These are phyloP conservation scores for Quercus agrifolia DNA, from an alignment of 306 rosid species.

Conservation along the genomic window DNA sequence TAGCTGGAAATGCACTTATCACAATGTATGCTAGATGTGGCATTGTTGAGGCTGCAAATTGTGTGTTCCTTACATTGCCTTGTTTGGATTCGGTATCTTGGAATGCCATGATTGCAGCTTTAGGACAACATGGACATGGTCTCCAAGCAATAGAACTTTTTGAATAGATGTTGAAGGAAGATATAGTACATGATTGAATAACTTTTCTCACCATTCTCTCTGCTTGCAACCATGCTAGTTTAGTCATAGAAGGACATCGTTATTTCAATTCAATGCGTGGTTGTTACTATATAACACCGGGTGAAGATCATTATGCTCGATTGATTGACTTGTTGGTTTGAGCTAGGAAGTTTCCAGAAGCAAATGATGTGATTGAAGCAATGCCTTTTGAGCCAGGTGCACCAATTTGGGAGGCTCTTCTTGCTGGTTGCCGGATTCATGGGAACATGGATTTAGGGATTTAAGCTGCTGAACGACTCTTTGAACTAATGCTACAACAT, in stretches of 20 bases:
- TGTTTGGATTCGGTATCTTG: slow-evolving; percentile 53
- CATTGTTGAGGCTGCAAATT: slow-evolving; percentile 42
- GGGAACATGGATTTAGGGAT: slow-evolving; percentile 48
- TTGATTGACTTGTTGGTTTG: slow-evolving; percentile 49
- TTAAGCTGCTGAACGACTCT: slow-evolving; percentile 40
- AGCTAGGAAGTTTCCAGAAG: slow-evolving; percentile 46
- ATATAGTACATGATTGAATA: slow-evolving; percentile 45
- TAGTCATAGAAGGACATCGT: slow-evolving; percentile 39
- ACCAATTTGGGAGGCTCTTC: slow-evolving; percentile 53
- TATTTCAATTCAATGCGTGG: slow-evolving; percentile 41
- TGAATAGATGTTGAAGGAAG: slow-evolving; percentile 51
- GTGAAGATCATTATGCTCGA: slow-evolving; percentile 54
- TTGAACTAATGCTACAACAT: slow-evolving; percentile 38
- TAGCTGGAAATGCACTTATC: slow-evolving; percentile 46
- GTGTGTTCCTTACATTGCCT: slow-evolving; percentile 48
- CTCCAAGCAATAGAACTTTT: slow-evolving; percentile 38
- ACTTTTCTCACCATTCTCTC: slow-evolving; percentile 52
- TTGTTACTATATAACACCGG: slow-evolving; percentile 37
- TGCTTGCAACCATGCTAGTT: slow-evolving; percentile 53
- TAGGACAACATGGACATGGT: slow-evolving; percentile 46
- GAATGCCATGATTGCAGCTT: slow-evolving; percentile 63
- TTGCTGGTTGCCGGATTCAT: slow-evolving; percentile 49
- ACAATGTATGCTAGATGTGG: slow-evolving; percentile 60
- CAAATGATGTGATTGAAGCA: slow-evolving; percentile 35
- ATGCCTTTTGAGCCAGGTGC: slow-evolving; percentile 47